These are phyloP conservation scores for Tetraselmis chui DNA, from an alignment of 139 green algal genomes.

Conservation along the genomic window DNA sequence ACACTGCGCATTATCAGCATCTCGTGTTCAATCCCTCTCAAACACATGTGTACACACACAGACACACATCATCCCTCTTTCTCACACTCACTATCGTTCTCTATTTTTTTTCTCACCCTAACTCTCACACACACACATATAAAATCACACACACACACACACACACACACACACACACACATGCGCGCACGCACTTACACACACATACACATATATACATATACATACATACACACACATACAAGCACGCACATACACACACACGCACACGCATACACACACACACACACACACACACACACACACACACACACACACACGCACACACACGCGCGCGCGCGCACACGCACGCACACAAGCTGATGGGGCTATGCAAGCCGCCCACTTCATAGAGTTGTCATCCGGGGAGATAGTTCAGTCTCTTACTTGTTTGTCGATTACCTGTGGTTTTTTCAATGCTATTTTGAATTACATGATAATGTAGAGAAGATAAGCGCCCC, in stretches of 20 bases:
- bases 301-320: constrained; percentile 13
- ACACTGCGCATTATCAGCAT: neutral
- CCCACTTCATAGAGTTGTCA: no score
- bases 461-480: no score
- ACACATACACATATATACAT: constrained; percentile 9
- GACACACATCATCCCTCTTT: constrained; percentile 1
- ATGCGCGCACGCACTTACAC: constrained; percentile 5
- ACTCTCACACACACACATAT: no score
- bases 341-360: constrained; percentile 7
- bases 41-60: constrained; percentile 7
- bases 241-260: constrained; percentile 9
- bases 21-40: neutral
- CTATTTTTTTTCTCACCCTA: no score
- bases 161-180: constrained; percentile 12
- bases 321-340: constrained; percentile 5
- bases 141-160: no score
- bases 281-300: constrained; percentile 13
- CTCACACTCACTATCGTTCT: constrained; percentile 2
- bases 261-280: constrained; percentile 10
- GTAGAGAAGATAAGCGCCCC: no score
- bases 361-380: no score
- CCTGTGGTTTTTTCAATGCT: no score
- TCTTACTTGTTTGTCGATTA: no score
- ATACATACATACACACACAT: constrained; percentile 9
- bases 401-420: no score